Evolutionary conservation across 495 filamentous ascomycete species (phyloP).

Genomic region (Xylaria flabelliformis): DNA sequence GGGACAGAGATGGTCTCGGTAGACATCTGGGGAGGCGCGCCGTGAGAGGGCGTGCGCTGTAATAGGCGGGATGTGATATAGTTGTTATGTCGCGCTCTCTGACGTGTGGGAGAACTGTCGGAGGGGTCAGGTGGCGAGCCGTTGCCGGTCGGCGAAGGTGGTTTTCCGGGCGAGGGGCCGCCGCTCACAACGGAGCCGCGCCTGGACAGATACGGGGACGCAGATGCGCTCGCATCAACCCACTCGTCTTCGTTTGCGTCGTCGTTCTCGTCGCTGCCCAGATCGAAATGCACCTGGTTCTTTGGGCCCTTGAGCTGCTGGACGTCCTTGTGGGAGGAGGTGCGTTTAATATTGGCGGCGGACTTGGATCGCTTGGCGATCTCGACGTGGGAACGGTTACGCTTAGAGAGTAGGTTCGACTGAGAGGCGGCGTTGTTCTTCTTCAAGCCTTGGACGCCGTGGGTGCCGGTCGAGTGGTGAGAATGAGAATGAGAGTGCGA

Average conservation of each 20-base stretch:
- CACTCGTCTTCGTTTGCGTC: conserved; percentile 57
- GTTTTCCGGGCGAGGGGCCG: conserved; percentile 42
- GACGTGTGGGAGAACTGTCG: conserved; percentile 36
- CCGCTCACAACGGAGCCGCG: conserved; percentile 52
- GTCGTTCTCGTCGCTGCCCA: conserved; percentile 58
- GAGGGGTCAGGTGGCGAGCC: conserved; percentile 34
- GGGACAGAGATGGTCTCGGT: conserved; percentile 59
- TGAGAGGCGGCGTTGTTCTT: conserved; percentile 51
- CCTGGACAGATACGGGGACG: conserved; percentile 60
- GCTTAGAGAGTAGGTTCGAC: conserved; percentile 48
- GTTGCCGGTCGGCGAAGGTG: conserved; percentile 24
- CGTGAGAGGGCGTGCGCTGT: conserved; percentile 60
- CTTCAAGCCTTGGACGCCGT: conserved; percentile 30
- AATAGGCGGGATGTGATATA: conserved; percentile 65
- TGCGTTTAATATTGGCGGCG: conserved; percentile 51
- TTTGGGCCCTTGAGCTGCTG: conserved; percentile 46
- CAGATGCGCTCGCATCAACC: conserved; percentile 62
- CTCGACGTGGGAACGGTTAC: conserved; percentile 56
- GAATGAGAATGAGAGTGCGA: conserved; percentile 39
- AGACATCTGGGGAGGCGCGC: conserved; percentile 66
- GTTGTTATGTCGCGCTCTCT: conserved; percentile 46
- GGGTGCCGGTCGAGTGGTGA: conserved; percentile 38
- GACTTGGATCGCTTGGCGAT: conserved; percentile 57
- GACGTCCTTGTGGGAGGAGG: conserved; percentile 50
- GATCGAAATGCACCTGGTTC: conserved; percentile 58